Evolutionary conservation across 2,329 filamentous ascomycete species (phyloP).

Genomic region (Trichophyton rubrum): DNA sequence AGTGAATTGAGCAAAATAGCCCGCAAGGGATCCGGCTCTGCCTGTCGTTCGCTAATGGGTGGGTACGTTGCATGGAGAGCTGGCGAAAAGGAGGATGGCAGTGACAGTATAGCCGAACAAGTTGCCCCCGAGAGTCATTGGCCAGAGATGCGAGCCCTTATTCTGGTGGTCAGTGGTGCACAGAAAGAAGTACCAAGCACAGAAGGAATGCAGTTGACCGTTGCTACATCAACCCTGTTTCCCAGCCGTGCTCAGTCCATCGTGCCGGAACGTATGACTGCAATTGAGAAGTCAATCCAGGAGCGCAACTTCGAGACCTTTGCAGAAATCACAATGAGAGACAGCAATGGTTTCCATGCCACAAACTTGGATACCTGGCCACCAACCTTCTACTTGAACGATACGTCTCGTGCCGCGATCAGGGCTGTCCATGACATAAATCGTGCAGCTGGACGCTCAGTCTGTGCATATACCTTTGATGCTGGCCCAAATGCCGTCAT

Average conservation of each 20-base stretch:
- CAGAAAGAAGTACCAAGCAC: slow-evolving; percentile 95
- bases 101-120: slow-evolving; percentile 76
- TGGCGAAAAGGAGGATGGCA: slow-evolving; percentile 62
- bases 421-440: slow-evolving; percentile 85
- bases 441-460: slow-evolving; percentile 57
- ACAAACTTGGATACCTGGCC: slow-evolving; percentile 90
- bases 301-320: slow-evolving; percentile 74
- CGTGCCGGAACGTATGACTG: slow-evolving; percentile 69
- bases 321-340: slow-evolving; percentile 84
- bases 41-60: slow-evolving; percentile 84
- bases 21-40: slow-evolving; percentile 85
- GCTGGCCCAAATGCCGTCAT: slow-evolving; percentile 94
- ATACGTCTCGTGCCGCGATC: slow-evolving; percentile 76
- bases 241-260: slow-evolving; percentile 58
- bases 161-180: slow-evolving; percentile 80
- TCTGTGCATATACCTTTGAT: slow-evolving; percentile 95
- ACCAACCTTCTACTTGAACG: slow-evolving; percentile 98
- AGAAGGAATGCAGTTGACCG: slow-evolving; percentile 93
- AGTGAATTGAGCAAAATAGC: slow-evolving; percentile 80
- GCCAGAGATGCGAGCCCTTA: slow-evolving; percentile 85
- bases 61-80: slow-evolving; percentile 93
- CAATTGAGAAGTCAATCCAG: slow-evolving; percentile 72
- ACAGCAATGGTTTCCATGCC: slow-evolving; percentile 95
- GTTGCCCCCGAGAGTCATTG: slow-evolving; percentile 83
- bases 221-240: slow-evolving; percentile 83